Evolutionary conservation across 768 basidiomycete species (phyloP), one percentile per base, ranked within the genome.

Genomic region (Leccinum disarticulatum): DNA sequence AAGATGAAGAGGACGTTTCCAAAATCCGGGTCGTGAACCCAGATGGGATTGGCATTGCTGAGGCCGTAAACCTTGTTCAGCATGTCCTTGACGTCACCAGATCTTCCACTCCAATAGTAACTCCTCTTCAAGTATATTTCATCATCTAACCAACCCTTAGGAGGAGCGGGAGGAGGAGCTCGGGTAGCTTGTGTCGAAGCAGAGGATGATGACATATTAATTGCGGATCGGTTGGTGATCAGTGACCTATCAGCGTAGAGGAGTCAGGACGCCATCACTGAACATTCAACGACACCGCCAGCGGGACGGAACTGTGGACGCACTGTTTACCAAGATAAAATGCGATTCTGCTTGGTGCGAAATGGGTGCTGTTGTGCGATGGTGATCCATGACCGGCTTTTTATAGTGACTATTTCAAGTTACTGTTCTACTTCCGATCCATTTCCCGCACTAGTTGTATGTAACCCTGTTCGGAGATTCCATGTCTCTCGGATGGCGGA

Each of bases 81-180:
- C 31, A 6, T 47, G 15, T 33, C 33, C 28, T n/a, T 53, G 46
- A 60, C 31, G 54, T 56, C 38, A 14, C 53, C 57, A 15, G 54
- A 33, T 25, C 4, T 56, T 31, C 52, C 59, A 50, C 46, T 19
- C 47, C 52, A 54, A 31, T 53, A 48, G 33, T 50, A 49, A 35
- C 22, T 17, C 28, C 3, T 49, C 30, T 33, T 3, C 38, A 60
- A 8, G 30, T 36, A 7, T 13, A 10, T 38, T 27, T 50, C 52
- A 7, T 47, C 10, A 13, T 54, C 11, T 3, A 60, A 43, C 59
- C 60, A 61, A 15, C 60, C 49, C 9, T 19, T 22, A 30, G 49
- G 61, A 30, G 25, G 22, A 22, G 10, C 13, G 19, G 43, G 11
- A 13, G 43, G 9, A 46, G 38, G 38, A 41, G 38, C 38, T 41